These are phyloP conservation scores for Furcasterigmium sp. DNA, from an alignment of 2,329 filamentous ascomycete species.

Conservation along the genomic window DNA sequence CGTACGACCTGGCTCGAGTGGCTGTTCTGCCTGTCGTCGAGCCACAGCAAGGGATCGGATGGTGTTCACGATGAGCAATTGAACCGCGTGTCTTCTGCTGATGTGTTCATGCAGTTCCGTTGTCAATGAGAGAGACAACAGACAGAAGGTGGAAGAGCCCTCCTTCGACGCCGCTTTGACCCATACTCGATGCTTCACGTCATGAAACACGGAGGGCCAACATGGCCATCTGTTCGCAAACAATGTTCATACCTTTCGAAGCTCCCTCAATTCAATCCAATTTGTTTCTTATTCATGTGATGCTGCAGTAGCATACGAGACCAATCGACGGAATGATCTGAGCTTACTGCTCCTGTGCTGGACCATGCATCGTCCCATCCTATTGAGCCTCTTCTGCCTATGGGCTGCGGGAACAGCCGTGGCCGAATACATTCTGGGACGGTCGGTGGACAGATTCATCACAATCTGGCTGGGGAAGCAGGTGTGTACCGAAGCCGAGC, in stretches of 20 bases:
- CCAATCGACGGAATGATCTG: conserved; percentile 3
- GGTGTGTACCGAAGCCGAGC: conserved; percentile 14
- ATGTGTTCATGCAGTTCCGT: too few species aligned
- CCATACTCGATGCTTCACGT: background rate
- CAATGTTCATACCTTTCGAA: too few species aligned
- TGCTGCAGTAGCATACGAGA: background rate
- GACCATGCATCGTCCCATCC: conserved; percentile 4
- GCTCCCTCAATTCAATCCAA: too few species aligned
- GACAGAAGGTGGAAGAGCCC: too few species aligned
- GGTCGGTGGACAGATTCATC: conserved; percentile 35
- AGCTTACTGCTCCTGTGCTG: background rate
- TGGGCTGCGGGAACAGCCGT: background rate
- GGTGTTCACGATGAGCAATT: too few species aligned
- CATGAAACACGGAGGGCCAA: background rate
- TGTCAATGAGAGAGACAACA: too few species aligned
- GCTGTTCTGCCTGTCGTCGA: too few species aligned
- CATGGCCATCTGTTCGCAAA: background rate
- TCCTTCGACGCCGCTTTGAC: too few species aligned
- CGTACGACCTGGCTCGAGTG: too few species aligned
- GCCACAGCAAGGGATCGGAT: too few species aligned
- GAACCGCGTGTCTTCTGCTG: too few species aligned
- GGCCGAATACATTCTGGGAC: conserved; percentile 21
- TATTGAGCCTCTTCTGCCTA: background rate
- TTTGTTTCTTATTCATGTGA: background rate
- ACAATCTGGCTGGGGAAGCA: conserved; percentile 40